Conservation (phyloP, 129 eudicot genomes). For the Flaveria bidentis region DNA sequence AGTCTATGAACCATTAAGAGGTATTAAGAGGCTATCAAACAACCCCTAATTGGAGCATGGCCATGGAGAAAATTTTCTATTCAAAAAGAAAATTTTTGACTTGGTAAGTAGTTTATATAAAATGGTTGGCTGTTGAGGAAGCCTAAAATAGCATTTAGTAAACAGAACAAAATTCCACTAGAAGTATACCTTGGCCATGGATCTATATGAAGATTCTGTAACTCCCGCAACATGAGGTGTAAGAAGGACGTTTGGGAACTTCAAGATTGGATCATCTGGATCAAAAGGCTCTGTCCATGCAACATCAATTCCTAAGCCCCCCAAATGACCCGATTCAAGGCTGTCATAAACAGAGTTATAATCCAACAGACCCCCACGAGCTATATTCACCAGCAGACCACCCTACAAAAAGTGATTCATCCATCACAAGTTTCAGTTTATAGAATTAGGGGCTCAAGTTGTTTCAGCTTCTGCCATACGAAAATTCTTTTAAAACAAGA, state of each 20-base stretch:
- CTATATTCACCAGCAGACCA: conserved; percentile 65
- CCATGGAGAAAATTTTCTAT: no score
- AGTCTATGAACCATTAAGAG: no score
- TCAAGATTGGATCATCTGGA: conserved; percentile 73
- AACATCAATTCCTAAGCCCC: conserved; percentile 91
- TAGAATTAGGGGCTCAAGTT: background rate
- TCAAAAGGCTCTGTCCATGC: conserved; percentile 97
- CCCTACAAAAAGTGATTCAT: conserved; percentile 46
- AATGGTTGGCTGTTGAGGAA: background rate
- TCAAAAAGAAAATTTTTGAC: no score
- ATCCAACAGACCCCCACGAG: conserved; percentile 89
- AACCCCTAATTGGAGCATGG: no score
- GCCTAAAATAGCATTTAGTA: background rate
- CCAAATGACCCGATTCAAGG: conserved; percentile 82
- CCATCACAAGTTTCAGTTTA: background rate
- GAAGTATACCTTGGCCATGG: conserved; percentile 81
- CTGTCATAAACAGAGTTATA: conserved; percentile 61
- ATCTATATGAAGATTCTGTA: conserved; percentile 66
- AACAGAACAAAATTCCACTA: background rate
- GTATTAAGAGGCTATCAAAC: no score
- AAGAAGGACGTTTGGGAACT: conserved; percentile 72
- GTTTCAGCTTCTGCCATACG: background rate
- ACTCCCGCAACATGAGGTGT: conserved; percentile 97
- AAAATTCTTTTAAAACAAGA: background rate
- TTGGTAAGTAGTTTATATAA: no score